A percentile compares a stretch with the other conserved stretches of the same genome.
Evolutionary conservation across 352 stramenopile genomes (phyloP).

Genomic region (Thalassiosira pacifica): DNA sequence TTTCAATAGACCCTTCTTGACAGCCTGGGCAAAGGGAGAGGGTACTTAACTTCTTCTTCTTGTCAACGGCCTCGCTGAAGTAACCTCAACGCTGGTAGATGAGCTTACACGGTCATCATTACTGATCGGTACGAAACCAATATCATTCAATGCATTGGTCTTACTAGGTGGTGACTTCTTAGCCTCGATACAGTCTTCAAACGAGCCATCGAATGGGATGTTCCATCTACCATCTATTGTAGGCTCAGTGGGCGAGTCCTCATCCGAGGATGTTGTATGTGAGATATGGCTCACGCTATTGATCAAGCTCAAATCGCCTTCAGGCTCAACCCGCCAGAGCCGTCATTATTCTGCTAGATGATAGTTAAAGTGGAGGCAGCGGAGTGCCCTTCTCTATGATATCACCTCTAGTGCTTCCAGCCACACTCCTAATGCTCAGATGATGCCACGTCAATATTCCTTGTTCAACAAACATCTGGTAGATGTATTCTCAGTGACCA

Average conservation of each 20-base stretch:
- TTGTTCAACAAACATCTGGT: too few species aligned
- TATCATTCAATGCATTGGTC: slow-evolving; percentile 29
- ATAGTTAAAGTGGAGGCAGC: too few species aligned
- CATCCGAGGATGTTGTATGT: slow-evolving; percentile 1
- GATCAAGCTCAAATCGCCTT: slow-evolving; percentile 28
- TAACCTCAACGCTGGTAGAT: neutral
- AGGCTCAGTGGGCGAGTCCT: neutral
- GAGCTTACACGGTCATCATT: neutral
- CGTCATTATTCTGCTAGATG: too few species aligned
- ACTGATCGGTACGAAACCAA: slow-evolving; percentile 49
- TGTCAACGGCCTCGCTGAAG: slow-evolving; percentile 20
- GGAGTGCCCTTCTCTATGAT: too few species aligned
- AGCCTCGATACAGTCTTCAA: slow-evolving; percentile 26
- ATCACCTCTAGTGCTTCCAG: too few species aligned
- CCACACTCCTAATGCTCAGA: too few species aligned
- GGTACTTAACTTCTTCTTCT: slow-evolving; percentile 11
- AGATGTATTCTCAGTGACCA: too few species aligned
- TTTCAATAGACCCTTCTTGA: slow-evolving; percentile 9
- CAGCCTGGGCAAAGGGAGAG: slow-evolving; percentile 17
- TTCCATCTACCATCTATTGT: slow-evolving; percentile 52
- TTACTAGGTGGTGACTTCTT: slow-evolving; percentile 24
- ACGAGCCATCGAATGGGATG: slow-evolving; percentile 51
- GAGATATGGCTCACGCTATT: slow-evolving; percentile 22
- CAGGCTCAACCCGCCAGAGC: slow-evolving; percentile 15
- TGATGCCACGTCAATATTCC: too few species aligned